phyloP scores from a whole-genome alignment of 257 asterid genomes.

The Solanum lycopersicoides region DNA sequence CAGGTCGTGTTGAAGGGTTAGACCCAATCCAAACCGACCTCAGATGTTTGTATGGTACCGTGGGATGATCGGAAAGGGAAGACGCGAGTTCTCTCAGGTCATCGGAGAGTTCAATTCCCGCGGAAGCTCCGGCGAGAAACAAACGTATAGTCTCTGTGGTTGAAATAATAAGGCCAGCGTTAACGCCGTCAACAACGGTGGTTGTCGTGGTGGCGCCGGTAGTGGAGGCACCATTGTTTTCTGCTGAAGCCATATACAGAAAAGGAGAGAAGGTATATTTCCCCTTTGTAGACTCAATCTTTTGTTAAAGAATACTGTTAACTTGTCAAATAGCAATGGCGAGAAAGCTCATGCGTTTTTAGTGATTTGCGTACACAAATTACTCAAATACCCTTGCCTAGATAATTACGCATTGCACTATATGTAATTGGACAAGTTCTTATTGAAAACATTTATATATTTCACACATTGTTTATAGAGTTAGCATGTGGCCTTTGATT shows the following conservation, averaged over 20 bases:
- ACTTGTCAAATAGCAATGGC: too few relatives aligned
- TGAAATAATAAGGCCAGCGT: conserved; percentile 40
- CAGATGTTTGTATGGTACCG: conserved; percentile 55
- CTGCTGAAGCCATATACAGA: not conserved
- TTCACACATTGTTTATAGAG: too few relatives aligned
- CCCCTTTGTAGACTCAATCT: too few relatives aligned
- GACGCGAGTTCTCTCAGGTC: conserved; percentile 55
- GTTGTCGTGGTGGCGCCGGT: not conserved
- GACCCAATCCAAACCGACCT: conserved; percentile 55
- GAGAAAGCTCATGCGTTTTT: too few relatives aligned
- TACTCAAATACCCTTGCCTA: too few relatives aligned
- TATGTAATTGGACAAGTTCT: too few relatives aligned
- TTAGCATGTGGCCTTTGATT: too few relatives aligned
- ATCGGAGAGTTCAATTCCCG: conserved; percentile 27
- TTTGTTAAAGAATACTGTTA: too few relatives aligned
- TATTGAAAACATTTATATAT: too few relatives aligned
- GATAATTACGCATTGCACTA: too few relatives aligned
- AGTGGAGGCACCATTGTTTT: not conserved
- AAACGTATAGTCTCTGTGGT: conserved; percentile 41
- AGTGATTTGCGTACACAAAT: too few relatives aligned
- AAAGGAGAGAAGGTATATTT: too few relatives aligned
- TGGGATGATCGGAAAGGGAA: conserved; percentile 26
- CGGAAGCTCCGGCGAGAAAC: conserved; percentile 45
- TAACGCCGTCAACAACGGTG: not conserved
- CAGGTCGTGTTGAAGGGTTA: conserved; percentile 36